phyloP scores from a whole-genome alignment of 2,329 filamentous ascomycete genomes.

The Coleophoma crateriformis region DNA sequence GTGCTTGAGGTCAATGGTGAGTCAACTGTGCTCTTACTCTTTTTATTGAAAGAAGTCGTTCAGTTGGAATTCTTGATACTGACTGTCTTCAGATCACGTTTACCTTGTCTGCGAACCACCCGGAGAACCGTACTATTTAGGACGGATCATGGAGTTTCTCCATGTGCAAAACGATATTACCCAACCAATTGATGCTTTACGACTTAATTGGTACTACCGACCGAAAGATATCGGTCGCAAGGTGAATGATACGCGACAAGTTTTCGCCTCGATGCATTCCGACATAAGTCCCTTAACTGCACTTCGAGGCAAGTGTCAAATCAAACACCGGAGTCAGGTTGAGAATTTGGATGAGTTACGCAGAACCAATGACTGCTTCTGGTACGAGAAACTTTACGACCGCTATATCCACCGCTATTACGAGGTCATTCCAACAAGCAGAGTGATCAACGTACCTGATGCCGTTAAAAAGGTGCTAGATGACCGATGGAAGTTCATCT shows the following conservation, averaged over 20 bases:
- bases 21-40: constrained; percentile 24
- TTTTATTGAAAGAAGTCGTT: constrained; percentile 2
- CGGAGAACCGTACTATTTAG: constrained; percentile 95
- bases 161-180: constrained; percentile 70
- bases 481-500: constrained; percentile 92
- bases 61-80: constrained; percentile 6
- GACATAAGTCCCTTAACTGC: constrained; percentile 91
- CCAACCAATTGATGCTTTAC: constrained; percentile 75
- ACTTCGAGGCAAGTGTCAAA: constrained; percentile 87
- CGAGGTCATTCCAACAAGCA: constrained; percentile 86
- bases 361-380: constrained; percentile 82
- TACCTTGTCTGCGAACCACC: constrained; percentile 97
- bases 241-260: constrained; percentile 80
- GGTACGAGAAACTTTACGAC: constrained; percentile 97
- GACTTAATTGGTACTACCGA: constrained; percentile 98
- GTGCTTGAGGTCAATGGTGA: constrained; percentile 79
- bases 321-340: constrained; percentile 85
- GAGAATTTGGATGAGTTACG: constrained; percentile 77
- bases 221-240: constrained; percentile 94
- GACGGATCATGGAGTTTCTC: constrained; percentile 96
- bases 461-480: constrained; percentile 94
- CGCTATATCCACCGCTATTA: constrained; percentile 98
- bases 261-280: constrained; percentile 98
- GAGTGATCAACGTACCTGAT: constrained; percentile 93
- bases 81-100: constrained; percentile 60